A percentile compares a stretch with the other conserved stretches of the same genome.
phyloP scores from a whole-genome alignment of 768 basidiomycete genomes.

The Hydnomerulius pinastri region DNA sequence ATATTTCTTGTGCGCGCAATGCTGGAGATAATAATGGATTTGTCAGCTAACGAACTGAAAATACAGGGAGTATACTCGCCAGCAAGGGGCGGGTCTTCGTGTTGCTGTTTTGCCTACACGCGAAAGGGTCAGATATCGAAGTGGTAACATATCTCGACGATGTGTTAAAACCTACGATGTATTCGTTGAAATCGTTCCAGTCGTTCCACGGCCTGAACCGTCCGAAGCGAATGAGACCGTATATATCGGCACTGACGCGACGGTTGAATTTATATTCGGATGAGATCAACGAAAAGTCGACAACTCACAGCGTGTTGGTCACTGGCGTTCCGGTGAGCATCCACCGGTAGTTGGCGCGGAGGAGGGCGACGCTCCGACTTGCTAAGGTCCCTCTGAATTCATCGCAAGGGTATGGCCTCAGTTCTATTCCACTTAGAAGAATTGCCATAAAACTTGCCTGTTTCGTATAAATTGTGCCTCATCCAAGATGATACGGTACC shows the following conservation, averaged over 20 bases:
- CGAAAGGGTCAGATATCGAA: background rate
- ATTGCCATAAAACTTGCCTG: constrained; percentile 37
- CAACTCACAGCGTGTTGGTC: constrained; percentile 62
- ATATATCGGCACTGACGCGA: constrained; percentile 60
- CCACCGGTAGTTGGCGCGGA: constrained; percentile 73
- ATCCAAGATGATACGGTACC: constrained; percentile 73
- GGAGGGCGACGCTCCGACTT: constrained; percentile 58
- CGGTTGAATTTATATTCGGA: too few relatives aligned
- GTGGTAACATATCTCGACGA: background rate
- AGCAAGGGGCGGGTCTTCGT: constrained; percentile 60
- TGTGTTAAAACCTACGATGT: constrained; percentile 45
- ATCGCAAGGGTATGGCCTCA: background rate
- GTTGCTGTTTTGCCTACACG: constrained; percentile 52
- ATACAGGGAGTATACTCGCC: too few relatives aligned
- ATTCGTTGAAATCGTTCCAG: constrained; percentile 64
- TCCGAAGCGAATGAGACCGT: constrained; percentile 70
- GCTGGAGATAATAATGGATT: constrained; percentile 35
- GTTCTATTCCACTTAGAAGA: background rate
- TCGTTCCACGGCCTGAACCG: constrained; percentile 72
- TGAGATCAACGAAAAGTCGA: background rate
- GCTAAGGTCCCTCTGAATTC: constrained; percentile 53
- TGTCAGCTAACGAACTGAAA: background rate
- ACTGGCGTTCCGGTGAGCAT: constrained; percentile 78
- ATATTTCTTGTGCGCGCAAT: constrained; percentile 63
- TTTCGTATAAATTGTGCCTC: constrained; percentile 81